Percentiles rank a stretch among this genome's conserved stretches.
These are phyloP conservation scores for Fomitopsis betulina DNA, from an alignment of 1,284 basidiomycete species.

Conservation along the genomic window DNA sequence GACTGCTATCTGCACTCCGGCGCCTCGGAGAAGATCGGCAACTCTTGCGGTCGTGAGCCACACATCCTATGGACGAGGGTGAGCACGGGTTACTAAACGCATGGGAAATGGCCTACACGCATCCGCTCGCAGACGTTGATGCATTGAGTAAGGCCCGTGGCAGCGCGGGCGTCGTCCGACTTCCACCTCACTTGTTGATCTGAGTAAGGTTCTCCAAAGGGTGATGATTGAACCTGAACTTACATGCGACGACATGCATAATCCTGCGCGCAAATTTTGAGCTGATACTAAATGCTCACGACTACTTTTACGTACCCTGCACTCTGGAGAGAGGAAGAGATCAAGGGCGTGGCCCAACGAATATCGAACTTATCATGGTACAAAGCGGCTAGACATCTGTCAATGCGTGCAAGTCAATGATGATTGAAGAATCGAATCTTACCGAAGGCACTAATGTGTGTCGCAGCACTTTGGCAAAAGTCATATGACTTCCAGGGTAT, in stretches of 20 bases:
- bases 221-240: slow-evolving; percentile 5
- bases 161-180: slow-evolving; percentile 65
- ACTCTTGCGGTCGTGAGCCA: slow-evolving; percentile 75
- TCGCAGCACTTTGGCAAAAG: slow-evolving; percentile 73
- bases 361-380: slow-evolving; percentile 65
- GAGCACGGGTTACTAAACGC: slow-evolving; percentile 3
- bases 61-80: slow-evolving; percentile 34
- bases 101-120: slow-evolving; percentile 41
- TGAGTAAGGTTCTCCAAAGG: not conserved
- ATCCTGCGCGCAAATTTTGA: slow-evolving; percentile 41
- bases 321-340: slow-evolving; percentile 70
- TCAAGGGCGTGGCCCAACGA: slow-evolving; percentile 60
- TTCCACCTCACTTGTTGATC: slow-evolving; percentile 52
- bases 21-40: slow-evolving; percentile 68
- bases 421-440: slow-evolving; percentile 16
- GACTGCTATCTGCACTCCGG: slow-evolving; percentile 51
- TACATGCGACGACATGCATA: slow-evolving; percentile 75
- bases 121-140: slow-evolving; percentile 66
- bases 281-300: slow-evolving; percentile 1
- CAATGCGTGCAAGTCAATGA: not conserved
- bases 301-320: slow-evolving; percentile 52
- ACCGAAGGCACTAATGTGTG: slow-evolving; percentile 70
- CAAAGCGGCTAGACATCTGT: slow-evolving; percentile 39
- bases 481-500: slow-evolving; percentile 61
- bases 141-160: slow-evolving; percentile 61